Evolutionary conservation across 192 early-diverging fungal genomes (phyloP), one percentile per base, ranked within the genome.

Genomic region (Coemansia reversa): DNA sequence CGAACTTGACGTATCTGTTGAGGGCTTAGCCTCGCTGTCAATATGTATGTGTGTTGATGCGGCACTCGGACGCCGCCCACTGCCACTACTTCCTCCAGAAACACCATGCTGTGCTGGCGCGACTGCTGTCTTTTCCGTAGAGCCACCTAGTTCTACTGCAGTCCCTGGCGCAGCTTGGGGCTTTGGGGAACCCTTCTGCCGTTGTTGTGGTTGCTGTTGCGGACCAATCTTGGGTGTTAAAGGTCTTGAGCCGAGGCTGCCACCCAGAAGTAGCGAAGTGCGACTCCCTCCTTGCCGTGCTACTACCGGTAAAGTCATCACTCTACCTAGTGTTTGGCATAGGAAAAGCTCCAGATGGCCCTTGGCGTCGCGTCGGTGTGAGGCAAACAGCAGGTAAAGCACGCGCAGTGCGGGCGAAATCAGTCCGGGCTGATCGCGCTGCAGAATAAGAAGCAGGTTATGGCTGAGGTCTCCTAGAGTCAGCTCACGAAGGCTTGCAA

Each of bases 401-500:
- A 90, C 69, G 57, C 86, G 71, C 24, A 84, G 60, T 0, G 79
- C 72, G 0, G 70, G 69, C 0, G 69, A 62, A 30, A 83, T 70
- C 23, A 83, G 24, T 18, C 19, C 47, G 0, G 74, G 50, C 53
- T 82, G 68, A 49, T 72, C 66, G 39, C 66, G 61, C 57, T 63
- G 53, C 57, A 70, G 61, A 67, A 94, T 88, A 66, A 92, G 92
- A 67, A 96, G 90, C 33, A 98, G 73, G 68, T 85, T 89, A 72
- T 89, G 91, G 74, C 91, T 91, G 58, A 98, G 85, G 23, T 93
- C 92, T 42, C 94, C 91, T 5, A 89, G 79, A 0, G 94, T 88
- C 42, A 96, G 67, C 12, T 87, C 83, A 42, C 87, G 83, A 50
- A 92, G 73, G 2, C 70, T 51, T n/a, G 83, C 79, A 57, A 86